Conservation (phyloP, 1,139 yeast genomes). For the Petasospora rhodanensis region DNA sequence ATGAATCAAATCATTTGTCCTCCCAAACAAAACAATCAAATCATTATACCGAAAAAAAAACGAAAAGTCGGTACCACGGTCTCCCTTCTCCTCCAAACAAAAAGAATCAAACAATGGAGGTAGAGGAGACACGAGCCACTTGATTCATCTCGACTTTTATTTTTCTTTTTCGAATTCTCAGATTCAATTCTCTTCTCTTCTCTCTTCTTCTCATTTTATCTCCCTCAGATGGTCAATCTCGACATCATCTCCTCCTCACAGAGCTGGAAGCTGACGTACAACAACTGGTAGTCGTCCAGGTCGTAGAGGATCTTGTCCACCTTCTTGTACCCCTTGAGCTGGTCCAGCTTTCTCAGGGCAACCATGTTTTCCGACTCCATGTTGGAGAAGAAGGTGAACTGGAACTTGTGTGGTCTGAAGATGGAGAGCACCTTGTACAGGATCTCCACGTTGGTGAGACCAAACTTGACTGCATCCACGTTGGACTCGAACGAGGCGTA, state of each 20-base stretch:
- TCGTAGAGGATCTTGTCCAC: conserved; percentile 71
- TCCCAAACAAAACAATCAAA: conserved; percentile 22
- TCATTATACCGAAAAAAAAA: conserved; percentile 24
- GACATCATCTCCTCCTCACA: conserved; percentile 19
- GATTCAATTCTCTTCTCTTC: conserved; percentile 10
- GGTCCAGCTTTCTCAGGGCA: conserved; percentile 31
- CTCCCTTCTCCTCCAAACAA: too few relatives aligned
- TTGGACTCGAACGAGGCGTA: conserved; percentile 95
- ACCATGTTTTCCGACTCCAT: conserved; percentile 34
- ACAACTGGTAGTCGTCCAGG: conserved; percentile 50
- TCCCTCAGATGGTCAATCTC: conserved; percentile 14
- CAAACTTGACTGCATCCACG: conserved; percentile 46
- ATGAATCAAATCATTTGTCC: conserved; percentile 22
- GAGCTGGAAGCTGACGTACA: conserved; percentile 33
- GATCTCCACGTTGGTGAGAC: conserved; percentile 47
- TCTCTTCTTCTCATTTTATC: conserved; percentile 3
- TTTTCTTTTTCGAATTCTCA: conserved; percentile 12
- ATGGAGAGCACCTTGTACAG: conserved; percentile 54
- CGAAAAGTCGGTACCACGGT: conserved; percentile 12
- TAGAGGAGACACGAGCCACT: too few relatives aligned
- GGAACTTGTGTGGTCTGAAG: conserved; percentile 74
- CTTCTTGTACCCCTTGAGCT: conserved; percentile 52
- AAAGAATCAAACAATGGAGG: too few relatives aligned
- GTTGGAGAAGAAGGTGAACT: conserved; percentile 54
- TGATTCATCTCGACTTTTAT: conserved; percentile 9